phyloP scores from a whole-genome alignment of 1,284 basidiomycete genomes.

The Moesziomyces sp. region DNA sequence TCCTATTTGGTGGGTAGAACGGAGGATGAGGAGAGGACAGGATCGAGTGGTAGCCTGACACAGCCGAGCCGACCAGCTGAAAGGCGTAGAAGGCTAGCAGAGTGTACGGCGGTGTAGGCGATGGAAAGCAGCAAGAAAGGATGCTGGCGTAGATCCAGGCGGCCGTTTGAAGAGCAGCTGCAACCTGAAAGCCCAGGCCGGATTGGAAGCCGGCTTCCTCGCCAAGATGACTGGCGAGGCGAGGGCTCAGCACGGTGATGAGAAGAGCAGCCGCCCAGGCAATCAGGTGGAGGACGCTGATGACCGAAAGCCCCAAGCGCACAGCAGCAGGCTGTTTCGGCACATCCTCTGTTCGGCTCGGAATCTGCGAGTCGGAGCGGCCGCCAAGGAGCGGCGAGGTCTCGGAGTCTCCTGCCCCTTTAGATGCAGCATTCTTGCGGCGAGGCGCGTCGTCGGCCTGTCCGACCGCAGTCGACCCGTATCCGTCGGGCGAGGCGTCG shows the following conservation, averaged over 20 bases:
- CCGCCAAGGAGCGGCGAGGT: slow-evolving; percentile 19
- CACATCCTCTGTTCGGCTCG: not conserved
- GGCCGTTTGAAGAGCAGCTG: slow-evolving; percentile 9
- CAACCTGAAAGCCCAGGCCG: slow-evolving; percentile 5
- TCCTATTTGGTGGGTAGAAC: slow-evolving; percentile 10
- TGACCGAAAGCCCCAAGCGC: slow-evolving; percentile 6
- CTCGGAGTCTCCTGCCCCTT: slow-evolving; percentile 7
- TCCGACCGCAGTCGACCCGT: slow-evolving; percentile 6
- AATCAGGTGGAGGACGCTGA: slow-evolving; percentile 22
- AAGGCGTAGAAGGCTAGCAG: slow-evolving; percentile 20
- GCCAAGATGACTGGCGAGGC: slow-evolving; percentile 2
- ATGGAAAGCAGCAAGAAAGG: slow-evolving; percentile 11
- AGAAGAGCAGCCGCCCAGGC: slow-evolving; percentile 14
- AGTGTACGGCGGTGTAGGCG: slow-evolving; percentile 26
- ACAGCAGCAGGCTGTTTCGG: slow-evolving; percentile 17
- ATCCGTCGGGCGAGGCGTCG: not conserved
- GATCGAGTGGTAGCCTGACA: slow-evolving; percentile 22
- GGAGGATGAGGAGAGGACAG: slow-evolving; percentile 16
- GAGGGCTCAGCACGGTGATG: not conserved
- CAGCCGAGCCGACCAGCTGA: slow-evolving; percentile 11
- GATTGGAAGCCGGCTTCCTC: slow-evolving; percentile 20
- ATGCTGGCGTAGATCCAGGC: slow-evolving; percentile 23
- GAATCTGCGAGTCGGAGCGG: not conserved
- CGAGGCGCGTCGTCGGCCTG: not conserved
- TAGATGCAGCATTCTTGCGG: not conserved